Evolutionary conservation across 306 rosid genomes (phyloP), one percentile per base, ranked within the genome.

Genomic region (Acmispon strigosus): DNA sequence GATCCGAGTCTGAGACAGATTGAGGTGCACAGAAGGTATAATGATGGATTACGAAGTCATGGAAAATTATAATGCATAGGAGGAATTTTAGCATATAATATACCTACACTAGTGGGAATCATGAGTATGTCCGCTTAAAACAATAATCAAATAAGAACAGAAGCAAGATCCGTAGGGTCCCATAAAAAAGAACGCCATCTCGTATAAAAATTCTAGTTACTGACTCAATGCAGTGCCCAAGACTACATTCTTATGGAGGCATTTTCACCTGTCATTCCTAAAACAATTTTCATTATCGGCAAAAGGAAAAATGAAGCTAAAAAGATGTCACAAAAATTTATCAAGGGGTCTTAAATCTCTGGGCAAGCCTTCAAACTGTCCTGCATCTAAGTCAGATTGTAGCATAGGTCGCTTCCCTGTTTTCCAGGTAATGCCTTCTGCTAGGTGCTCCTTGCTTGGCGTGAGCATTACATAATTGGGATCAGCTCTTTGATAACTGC

Each of bases 401-500:
- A 91, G 80, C 97, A 91, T 79, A 34, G 97, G 96, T 44, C 89
- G 81, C 75, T 86, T 85, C 50, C 99, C 96, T 37, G 78, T 80
- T 83, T 89, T 61, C 97, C 95, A 87, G 57, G 78, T 80, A 36
- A 89, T 68, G 83, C 99, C 97, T 70, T 91, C 84, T 13, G 97
- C 99, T 47, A 87, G 72, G 82, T 94, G 97, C 83, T 89, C 96
- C 83, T 89, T 94, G 78, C 66, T 89, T 37, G 92, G 97, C 9
- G 99, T 91, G 77, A 94, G 90, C 96, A 94, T 91, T 45, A 89
- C 95, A 52, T 62, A 91, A 84, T 91, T 91, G 16, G 99, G 97
- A 86, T 94, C 97, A 3, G 99, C 99, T 84, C 97, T 89, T 87
- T 89, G 86, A 76, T 94, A 94, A 65, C 97, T 94, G 90, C 80